These are phyloP conservation scores for Ambrosia trifida DNA, from an alignment of 129 eudicot genomes.

Conservation along the genomic window DNA sequence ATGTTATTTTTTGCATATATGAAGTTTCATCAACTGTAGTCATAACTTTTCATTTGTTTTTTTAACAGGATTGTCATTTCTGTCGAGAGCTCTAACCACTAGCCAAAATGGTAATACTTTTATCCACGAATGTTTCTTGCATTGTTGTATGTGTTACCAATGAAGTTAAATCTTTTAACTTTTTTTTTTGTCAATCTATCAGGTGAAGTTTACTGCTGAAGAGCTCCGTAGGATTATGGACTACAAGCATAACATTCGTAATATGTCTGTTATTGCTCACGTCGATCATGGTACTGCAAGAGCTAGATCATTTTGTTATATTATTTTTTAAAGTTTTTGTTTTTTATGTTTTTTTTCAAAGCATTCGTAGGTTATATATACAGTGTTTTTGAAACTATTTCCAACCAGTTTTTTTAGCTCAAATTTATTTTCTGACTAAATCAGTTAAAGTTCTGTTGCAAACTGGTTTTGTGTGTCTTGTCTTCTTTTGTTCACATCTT, in stretches of 20 bases:
- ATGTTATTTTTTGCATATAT: not conserved
- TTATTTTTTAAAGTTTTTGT: not conserved
- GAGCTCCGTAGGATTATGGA: slow-evolving; percentile 79
- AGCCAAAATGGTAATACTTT: slow-evolving; percentile 37
- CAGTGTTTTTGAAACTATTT: not conserved
- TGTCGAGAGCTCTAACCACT: slow-evolving; percentile 8
- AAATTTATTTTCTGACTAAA: not conserved
- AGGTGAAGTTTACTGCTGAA: slow-evolving; percentile 89
- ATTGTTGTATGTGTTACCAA: not conserved
- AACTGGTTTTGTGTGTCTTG: not conserved
- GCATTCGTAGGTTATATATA: not conserved
- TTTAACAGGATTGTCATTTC: slow-evolving; percentile 21
- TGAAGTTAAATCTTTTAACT: not conserved
- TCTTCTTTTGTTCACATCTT: not conserved
- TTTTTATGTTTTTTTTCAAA: not conserved
- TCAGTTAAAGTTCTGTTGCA: not conserved
- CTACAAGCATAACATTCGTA: slow-evolving; percentile 70
- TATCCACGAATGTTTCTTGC: not conserved
- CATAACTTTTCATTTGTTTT: not conserved
- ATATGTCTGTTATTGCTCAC: slow-evolving; percentile 88
- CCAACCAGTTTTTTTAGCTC: not conserved
- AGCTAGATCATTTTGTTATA: not conserved
- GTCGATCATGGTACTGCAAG: slow-evolving; percentile 65
- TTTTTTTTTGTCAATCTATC: slow-evolving; percentile 8
- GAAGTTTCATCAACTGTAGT: not conserved